Evolutionary conservation across 257 asterid species (phyloP).

Genomic region (Solanum virginianum): DNA sequence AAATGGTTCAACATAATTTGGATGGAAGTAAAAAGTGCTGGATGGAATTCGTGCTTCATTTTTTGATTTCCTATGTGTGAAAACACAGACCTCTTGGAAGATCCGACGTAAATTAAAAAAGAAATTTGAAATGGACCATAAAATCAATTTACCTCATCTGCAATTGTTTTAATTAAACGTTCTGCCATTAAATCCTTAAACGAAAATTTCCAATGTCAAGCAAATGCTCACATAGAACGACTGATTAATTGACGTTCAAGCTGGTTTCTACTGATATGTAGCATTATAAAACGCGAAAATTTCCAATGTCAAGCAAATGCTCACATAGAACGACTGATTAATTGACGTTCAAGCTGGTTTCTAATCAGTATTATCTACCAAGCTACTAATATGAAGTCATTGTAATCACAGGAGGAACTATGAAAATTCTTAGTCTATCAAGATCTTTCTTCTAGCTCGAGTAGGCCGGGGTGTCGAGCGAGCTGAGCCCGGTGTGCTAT

Average conservation of each 20-base stretch:
- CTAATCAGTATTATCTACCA: not conserved
- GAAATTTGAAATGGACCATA: not conserved
- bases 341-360: not conserved
- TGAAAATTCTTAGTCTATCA: not conserved
- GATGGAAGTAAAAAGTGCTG: not conserved
- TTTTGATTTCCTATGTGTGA: not conserved
- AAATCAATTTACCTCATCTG: not conserved
- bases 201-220: not conserved
- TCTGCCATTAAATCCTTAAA: not conserved
- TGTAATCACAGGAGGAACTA: not conserved
- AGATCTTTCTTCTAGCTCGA: not conserved
- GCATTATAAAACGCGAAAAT: no score
- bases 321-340: not conserved
- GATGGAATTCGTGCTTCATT: not conserved
- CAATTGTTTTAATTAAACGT: not conserved
- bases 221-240: not conserved
- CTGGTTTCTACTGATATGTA: no score
- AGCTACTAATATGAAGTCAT: not conserved
- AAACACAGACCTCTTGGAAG: not conserved
- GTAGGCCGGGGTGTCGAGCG: not conserved
- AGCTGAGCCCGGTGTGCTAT: not conserved
- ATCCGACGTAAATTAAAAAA: not conserved
- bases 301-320: not conserved
- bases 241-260: not conserved
- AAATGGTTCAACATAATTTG: not conserved